These are phyloP conservation scores for Volutella citrinella DNA, from an alignment of 2,329 filamentous ascomycete species.

Conservation along the genomic window DNA sequence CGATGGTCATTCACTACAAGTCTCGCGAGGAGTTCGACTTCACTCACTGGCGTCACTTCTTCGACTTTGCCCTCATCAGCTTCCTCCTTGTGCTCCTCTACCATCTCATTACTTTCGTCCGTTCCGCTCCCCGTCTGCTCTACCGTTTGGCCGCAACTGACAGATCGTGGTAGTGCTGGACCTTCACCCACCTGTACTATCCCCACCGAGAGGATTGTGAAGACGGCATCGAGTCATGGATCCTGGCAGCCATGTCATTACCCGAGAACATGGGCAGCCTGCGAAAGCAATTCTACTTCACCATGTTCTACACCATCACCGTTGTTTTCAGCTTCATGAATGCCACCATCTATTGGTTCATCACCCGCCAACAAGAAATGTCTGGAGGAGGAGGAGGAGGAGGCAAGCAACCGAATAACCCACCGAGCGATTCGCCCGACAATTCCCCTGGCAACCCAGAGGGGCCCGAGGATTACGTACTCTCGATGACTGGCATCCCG, in stretches of 20 bases:
- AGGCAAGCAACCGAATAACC: too few species aligned
- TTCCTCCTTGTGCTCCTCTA: constrained; percentile 43
- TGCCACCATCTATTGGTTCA: constrained; percentile 48
- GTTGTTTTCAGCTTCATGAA: constrained; percentile 49
- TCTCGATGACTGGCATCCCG: neutral
- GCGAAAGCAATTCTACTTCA: constrained; percentile 46
- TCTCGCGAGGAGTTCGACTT: constrained; percentile 37
- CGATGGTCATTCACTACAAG: constrained; percentile 45
- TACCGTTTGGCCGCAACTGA: neutral
- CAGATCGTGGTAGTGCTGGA: constrained; percentile 43
- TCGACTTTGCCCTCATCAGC: constrained; percentile 48
- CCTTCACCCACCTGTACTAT: constrained; percentile 49
- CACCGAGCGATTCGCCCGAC: too few species aligned
- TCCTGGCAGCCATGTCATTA: constrained; percentile 43
- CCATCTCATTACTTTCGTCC: constrained; percentile 44
- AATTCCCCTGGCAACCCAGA: too few species aligned
- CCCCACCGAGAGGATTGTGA: constrained; percentile 38
- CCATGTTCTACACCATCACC: constrained; percentile 46
- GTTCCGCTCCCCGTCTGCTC: constrained; percentile 17
- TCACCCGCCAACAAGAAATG: constrained; percentile 34
- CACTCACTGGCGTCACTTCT: constrained; percentile 40
- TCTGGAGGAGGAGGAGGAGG: too few species aligned
- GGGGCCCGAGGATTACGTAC: too few species aligned
- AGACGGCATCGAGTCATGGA: constrained; percentile 32
- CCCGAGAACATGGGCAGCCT: constrained; percentile 39